Base-by-base conservation (phyloP, 768 basidiomycete genomes). In the Galerina sulciceps region DNA sequence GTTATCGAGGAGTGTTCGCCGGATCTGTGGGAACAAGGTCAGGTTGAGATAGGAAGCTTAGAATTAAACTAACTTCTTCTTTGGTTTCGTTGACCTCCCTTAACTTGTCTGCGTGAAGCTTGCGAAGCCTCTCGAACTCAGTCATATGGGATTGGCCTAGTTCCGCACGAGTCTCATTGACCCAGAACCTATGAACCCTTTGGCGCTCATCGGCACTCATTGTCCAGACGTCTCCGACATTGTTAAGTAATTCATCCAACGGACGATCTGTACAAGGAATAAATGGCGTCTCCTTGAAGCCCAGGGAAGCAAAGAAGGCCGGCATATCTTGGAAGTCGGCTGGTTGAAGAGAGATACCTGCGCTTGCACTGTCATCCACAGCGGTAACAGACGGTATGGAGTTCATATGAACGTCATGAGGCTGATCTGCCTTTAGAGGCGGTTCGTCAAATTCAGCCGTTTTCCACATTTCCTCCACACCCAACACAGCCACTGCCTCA, bases 201-300 rank as follows among this genome's bases (percentile, higher is more conserved):
- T 63, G 43, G 1, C 89, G 80, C 64, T 91, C 90, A 0, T 31
- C 6, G 4, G 42, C 43, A 3, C 85, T 85, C 78, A 88, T 78
- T 0, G 59, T 49, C 89, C 89, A 91, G 17, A 88, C 73, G 31
- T 75, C 67, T 1, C 65, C 74, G 2, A 53, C 55, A 13, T 64
- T 64, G 0, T 66, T 48, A 2, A 83, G 69, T 11, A 86, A 72
- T 3, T 61, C 65, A 1, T 73, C 67, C 10, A 87, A 45, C 2
- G 71, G 47, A 1, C 84, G 79, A 61, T 74, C 38, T 11, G 66
- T 56, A 0, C 56, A 44, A 3, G 84, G 84, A 3, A 80, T 53
- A 0, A 55, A 38, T 1, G 85, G 85, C 9, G 79, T 57, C 1
- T 41, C 55, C 2, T 63, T 46, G 23, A 71, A 71, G 1, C 78